Base-by-base conservation (phyloP, 2,329 filamentous ascomycete species). In the Hymenoscyphus linearis region DNA sequence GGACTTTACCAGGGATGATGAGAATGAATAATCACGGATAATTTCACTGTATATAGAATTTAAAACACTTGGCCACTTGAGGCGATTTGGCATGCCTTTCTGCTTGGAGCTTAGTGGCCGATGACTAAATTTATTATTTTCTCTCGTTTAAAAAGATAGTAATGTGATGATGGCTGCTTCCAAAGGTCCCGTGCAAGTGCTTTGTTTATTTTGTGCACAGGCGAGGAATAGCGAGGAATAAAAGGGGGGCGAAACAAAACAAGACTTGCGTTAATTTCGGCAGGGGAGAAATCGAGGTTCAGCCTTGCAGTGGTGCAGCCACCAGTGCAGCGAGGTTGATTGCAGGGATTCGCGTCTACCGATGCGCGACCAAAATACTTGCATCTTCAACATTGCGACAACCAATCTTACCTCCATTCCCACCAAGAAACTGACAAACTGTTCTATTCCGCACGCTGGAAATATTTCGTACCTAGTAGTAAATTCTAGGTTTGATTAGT, bases 1-100 rank as follows among this genome's bases (percentile, higher is more conserved):
- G 44, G 44, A 58, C 44, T 58, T 27, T 36, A 50, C 40, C 26
- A 58, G 56, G 37, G 44, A 58, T 58, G 37, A 58, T 12, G 6
- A 22, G 40, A 47, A 47, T 47, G 40, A 47, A 40, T 31, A 18
- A 10, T 25, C 16, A 40, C 37, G 2, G 40, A 47, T 47, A 47
- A 47, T 47, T 47, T 47, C 40, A 13, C 40, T 25, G 10, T 13
- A 31, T 31, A 31, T 31, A 31, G 31, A 31, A 31, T 31, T 31
- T 31, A 31, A 31, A 31, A 31, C 31, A 5, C 31, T 31, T 31
- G 31, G n/a, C n/a, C n/a, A n/a, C n/a, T n/a, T n/a, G n/a, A n/a
- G 18, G 22, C 9, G 18, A 12, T 22, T 47, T 44, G 40, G 18
- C 14, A 18, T 44, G n/a, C 18, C 1, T 44, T 44, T 22, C 18